Conservation (phyloP, 208 protist species). For the Crithidia fasciculata region DNA sequence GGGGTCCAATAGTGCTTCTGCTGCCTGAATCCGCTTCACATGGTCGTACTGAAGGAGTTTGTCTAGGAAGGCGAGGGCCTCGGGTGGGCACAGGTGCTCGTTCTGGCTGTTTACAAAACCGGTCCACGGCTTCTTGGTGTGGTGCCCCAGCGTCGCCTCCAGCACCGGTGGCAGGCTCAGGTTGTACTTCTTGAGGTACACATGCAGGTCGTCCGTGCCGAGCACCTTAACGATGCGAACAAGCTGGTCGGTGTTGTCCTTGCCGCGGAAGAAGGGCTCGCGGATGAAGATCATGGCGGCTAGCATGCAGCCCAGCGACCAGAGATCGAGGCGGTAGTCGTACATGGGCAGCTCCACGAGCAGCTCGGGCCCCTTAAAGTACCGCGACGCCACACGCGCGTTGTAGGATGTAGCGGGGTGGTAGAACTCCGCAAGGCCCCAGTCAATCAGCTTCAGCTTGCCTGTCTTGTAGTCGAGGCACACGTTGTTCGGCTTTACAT, state of each 20-base stretch:
- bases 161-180: constrained; percentile 93
- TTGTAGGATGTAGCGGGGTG: constrained; percentile 98
- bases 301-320: constrained; percentile 99
- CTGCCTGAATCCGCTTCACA: constrained; percentile 95
- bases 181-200: constrained; percentile 98
- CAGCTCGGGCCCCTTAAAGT: constrained; percentile 99
- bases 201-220: constrained; percentile 96
- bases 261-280: constrained; percentile 99
- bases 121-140: constrained; percentile 94
- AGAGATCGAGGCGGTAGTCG: constrained; percentile 99
- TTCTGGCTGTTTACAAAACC: constrained; percentile 96
- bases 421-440: constrained; percentile 99
- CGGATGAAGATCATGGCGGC: constrained; percentile 99
- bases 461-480: constrained; percentile 98
- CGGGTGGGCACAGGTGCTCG: constrained; percentile 94
- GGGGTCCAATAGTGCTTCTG: constrained; percentile 98
- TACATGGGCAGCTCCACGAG: constrained; percentile 98
- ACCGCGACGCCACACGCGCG: constrained; percentile 98
- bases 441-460: constrained; percentile 98
- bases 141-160: constrained; percentile 84
- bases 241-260: constrained; percentile 99
- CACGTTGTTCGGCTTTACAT: constrained; percentile 99
- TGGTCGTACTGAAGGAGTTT: constrained; percentile 98
- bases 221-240: constrained; percentile 97
- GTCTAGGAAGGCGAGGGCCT: constrained; percentile 99